Base-by-base conservation (phyloP, 495 filamentous ascomycete genomes). In the Talaromyces ruber region DNA sequence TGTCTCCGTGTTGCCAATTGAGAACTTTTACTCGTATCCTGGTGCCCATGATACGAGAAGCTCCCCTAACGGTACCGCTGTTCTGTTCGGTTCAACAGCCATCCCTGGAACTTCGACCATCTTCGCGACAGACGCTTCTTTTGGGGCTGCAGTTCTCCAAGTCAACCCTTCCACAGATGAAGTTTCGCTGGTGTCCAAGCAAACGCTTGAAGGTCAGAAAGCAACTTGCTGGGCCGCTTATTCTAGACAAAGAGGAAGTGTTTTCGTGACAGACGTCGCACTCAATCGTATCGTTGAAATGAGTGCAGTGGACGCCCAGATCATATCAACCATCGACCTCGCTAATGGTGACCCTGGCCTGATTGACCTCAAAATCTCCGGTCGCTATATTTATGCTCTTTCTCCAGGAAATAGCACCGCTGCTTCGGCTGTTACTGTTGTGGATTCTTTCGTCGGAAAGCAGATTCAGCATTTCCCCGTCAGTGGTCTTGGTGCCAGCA, bases 261-360 rank as follows among this genome's bases (percentile, higher is more conserved):
- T 54, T 6, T 54, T 54, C 51, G 51, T 54, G 2, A 54, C 51
- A 2, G 34, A 39, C 0, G 85, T 87, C 63, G 81, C 76, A 0
- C 76, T 37, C 0, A 79, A 84, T 67, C 74, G 76, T 25, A 59
- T 88, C 12, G 72, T 85, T 1, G 85, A 86, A 71, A 75, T 86
- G 51, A 54, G 51, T 28, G 11, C 51, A 28, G 21, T 54, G 22
- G 26, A 54, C 11, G 18, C 51, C 2, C 62, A 63, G 24, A 71
- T 86, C 14, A 51, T 82, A 6, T 63, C 61, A 2, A 67, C 52
- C 3, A 62, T 79, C 1, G 75, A 80, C 37, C 64, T 82, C 39
- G 60, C 24, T 6, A 79, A 76, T 32, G 76, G 75, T 0, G 82
- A 82, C 61, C 67, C 66, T 3, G 84, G 84, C 0, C 67, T 86